These are phyloP conservation scores for Secale cereale DNA, from an alignment of 176 grass and related monocot genomes.

Conservation along the genomic window DNA sequence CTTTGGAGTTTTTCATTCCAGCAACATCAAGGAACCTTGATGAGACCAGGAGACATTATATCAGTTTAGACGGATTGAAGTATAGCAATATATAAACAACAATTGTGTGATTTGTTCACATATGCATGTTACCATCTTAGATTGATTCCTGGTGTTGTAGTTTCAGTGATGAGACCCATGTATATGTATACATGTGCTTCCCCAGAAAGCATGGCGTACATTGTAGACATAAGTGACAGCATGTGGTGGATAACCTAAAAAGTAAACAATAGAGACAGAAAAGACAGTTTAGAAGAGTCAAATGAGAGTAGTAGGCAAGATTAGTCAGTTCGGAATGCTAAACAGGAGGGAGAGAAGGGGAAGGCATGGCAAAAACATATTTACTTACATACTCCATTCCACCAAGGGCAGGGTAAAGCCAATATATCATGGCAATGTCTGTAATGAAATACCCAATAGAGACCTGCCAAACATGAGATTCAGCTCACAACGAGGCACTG, in stretches of 20 bases:
- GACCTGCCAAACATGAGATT: slow-evolving; percentile 57
- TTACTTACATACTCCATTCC: slow-evolving; percentile 92
- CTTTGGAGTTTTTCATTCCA: slow-evolving; percentile 91
- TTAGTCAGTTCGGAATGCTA: neutral
- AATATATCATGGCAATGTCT: slow-evolving; percentile 91
- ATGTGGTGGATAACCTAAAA: slow-evolving; percentile 85
- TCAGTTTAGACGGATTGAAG: slow-evolving; percentile 9
- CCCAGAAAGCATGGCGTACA: slow-evolving; percentile 72
- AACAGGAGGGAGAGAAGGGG: neutral
- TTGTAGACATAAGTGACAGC: slow-evolving; percentile 66
- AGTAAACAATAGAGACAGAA: slow-evolving; percentile 3
- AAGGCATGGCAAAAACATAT: neutral
- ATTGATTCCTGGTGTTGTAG: slow-evolving; percentile 92
- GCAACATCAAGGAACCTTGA: slow-evolving; percentile 89
- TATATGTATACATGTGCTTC: slow-evolving; percentile 87
- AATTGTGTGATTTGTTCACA: slow-evolving; percentile 2
- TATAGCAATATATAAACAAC: neutral
- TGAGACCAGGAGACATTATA: slow-evolving; percentile 26
- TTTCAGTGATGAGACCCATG: slow-evolving; percentile 91
- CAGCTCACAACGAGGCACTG: neutral
- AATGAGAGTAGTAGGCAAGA: neutral
- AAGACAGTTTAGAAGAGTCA: neutral
- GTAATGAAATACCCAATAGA: slow-evolving; percentile 92
- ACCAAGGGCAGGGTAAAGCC: slow-evolving; percentile 92
- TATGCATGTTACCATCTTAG: slow-evolving; percentile 79